Percentiles rank a stretch among this genome's conserved stretches.
Conservation (phyloP, 225 moss, liverwort and hornwort genomes). For the Pleurozium schreberi region DNA sequence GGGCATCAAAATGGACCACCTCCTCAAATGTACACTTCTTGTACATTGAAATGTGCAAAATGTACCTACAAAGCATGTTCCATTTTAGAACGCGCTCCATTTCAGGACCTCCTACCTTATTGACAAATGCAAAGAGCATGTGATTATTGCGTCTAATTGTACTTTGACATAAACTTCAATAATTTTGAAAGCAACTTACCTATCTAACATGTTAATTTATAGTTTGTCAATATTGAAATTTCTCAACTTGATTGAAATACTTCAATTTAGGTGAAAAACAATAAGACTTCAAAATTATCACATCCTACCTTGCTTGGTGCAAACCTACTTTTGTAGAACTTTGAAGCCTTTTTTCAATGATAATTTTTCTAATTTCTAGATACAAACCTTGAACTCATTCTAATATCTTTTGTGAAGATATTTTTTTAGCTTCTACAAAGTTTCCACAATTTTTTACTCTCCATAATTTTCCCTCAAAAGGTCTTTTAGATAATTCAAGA, state of each 20-base stretch:
- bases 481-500: neutral
- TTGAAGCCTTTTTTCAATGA: neutral
- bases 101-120: too few species aligned
- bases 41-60: too few species aligned
- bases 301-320: accelerated
- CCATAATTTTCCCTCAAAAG: neutral
- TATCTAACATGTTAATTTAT: neutral
- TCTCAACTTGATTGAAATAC: neutral
- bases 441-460: accelerated
- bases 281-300: neutral
- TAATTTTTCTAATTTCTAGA: accelerated
- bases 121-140: accelerated
- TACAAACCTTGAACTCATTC: neutral
- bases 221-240: neutral
- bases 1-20: too few species aligned
- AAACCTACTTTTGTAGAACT: neutral
- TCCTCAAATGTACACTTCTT: too few species aligned
- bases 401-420: neutral
- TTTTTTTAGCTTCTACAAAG: neutral
- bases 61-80: too few species aligned
- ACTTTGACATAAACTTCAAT: too few species aligned
- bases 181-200: accelerated
- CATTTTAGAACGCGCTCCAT: too few species aligned
- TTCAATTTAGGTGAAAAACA: neutral
- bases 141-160: too few species aligned